Evolutionary conservation across 2,329 filamentous ascomycete species (phyloP), one percentile per base, ranked within the genome.

Genomic region (Penicillium occitanis): DNA sequence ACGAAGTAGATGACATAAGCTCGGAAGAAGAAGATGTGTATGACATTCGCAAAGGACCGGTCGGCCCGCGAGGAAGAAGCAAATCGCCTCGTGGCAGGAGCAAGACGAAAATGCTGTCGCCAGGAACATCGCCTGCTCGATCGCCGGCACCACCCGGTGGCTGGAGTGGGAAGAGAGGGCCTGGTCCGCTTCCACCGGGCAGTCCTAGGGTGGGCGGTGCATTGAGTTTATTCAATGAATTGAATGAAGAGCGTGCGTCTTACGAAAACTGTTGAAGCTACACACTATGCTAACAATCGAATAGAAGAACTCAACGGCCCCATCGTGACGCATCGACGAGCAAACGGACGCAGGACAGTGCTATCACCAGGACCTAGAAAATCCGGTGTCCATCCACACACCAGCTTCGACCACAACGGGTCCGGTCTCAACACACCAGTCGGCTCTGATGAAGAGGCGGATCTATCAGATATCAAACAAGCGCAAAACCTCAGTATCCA

Each of bases 401-500:
- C 91, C 11, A 95, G 89, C 75, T 97, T 93, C 75, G 93, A 97
- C 73, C 82, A 88, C 66, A 84, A 86, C 14, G 85, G 85, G 80
- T 78, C 90, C 80, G 80, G 81, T 35, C 70, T 82, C 50, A 83
- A 83, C 3, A 88, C 86, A 0, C 87, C 87, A 0, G 85, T 93
- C 66, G 90, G 92, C 69, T 96, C 92, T 1, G 95, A 98, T 67
- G 90, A 93, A 37, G 93, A 97, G 75, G 90, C 90, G 28, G 91
- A 96, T 66, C 83, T 93, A 59, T 89, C 88, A 33, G 93, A 97
- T 71, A 91, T 98, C 71, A 91, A 91, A 77, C 87, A 90, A 40
- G 95, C 95, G 0, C 95, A 98, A 77, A 91, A 90, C 69, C 85
- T 99, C 59, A 86, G 89, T 1, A 86, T 98, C 68, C 89, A 88